Conservation (phyloP, 805 yeast genomes). For the Saturnispora gosingensis region DNA sequence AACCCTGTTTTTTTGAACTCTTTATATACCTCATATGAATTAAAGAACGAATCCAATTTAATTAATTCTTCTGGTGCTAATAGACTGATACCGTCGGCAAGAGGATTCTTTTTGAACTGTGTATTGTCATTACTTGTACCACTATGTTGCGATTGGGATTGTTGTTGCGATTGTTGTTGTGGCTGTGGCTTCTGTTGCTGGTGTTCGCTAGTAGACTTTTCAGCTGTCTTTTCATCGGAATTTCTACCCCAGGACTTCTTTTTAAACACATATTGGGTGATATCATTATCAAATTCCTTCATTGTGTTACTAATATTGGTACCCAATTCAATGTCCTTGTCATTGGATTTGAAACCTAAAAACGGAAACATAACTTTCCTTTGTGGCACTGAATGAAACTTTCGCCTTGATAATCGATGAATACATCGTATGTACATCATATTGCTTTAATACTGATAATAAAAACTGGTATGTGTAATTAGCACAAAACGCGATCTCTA, state of each 20-base stretch:
- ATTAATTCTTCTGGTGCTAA: conserved; percentile 15
- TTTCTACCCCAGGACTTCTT: conserved; percentile 1
- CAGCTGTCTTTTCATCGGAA: not conserved
- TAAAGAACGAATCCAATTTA: conserved; percentile 35
- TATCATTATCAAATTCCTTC: conserved; percentile 8
- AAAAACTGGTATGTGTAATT: not conserved
- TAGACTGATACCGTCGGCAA: conserved; percentile 4
- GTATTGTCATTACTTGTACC: not conserved
- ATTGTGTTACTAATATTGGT: conserved; percentile 6
- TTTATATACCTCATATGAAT: conserved; percentile 53
- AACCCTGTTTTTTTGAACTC: conserved; percentile 50
- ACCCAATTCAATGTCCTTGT: conserved; percentile 7
- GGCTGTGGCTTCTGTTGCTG: not conserved
- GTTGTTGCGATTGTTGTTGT: not conserved
- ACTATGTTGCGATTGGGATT: not conserved
- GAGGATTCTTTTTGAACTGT: conserved; percentile 4
- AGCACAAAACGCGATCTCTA: not conserved
- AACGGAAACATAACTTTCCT: conserved; percentile 4
- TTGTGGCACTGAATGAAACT: not conserved
- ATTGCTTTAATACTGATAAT: not conserved
- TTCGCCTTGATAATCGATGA: not conserved
- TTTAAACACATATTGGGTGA: conserved; percentile 2
- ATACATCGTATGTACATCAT: not conserved
- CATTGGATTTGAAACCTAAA: conserved; percentile 4
- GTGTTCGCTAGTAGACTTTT: not conserved